Evolutionary conservation across 78 protist genomes (phyloP).

Genomic region (Carpediemonas membranifera): DNA sequence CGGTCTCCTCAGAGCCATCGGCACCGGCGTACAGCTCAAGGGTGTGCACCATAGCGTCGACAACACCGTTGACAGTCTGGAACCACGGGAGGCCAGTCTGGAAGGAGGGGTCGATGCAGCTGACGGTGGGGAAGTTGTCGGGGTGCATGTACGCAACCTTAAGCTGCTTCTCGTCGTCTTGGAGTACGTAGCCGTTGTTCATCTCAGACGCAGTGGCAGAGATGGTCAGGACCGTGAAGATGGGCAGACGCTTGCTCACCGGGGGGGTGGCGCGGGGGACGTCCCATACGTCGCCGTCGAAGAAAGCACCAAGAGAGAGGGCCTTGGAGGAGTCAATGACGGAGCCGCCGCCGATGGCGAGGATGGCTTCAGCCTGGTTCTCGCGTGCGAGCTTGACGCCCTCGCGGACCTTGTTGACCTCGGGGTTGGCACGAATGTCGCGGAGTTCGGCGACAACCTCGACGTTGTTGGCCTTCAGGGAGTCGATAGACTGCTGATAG

Average conservation of each 20-base stretch:
- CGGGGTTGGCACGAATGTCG: no score
- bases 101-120: conserved; percentile 1
- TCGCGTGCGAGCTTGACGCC: not conserved
- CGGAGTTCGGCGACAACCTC: no score
- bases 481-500: not conserved
- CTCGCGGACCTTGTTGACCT: not conserved
- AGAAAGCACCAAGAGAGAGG: not conserved
- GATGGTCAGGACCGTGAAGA: conserved; percentile 14
- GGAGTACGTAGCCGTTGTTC: not conserved
- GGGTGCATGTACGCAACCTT: not conserved
- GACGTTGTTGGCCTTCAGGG: not conserved
- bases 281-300: conserved; percentile 16
- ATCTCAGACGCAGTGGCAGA: conserved; percentile 30
- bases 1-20: not conserved
- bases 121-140: not conserved
- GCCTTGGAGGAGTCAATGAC: conserved; percentile 4
- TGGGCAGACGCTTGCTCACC: not conserved
- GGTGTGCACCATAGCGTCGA: conserved; percentile 6
- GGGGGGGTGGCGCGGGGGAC: not conserved
- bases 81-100: conserved; percentile 6
- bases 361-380: conserved; percentile 3
- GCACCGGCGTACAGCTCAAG: not conserved
- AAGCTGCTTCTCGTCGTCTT: not conserved
- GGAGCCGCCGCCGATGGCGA: conserved; percentile 30
- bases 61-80: conserved; percentile 22